Evolutionary conservation across 106 monocot species (phyloP).

Genomic region (Dendrobium catenatum): DNA sequence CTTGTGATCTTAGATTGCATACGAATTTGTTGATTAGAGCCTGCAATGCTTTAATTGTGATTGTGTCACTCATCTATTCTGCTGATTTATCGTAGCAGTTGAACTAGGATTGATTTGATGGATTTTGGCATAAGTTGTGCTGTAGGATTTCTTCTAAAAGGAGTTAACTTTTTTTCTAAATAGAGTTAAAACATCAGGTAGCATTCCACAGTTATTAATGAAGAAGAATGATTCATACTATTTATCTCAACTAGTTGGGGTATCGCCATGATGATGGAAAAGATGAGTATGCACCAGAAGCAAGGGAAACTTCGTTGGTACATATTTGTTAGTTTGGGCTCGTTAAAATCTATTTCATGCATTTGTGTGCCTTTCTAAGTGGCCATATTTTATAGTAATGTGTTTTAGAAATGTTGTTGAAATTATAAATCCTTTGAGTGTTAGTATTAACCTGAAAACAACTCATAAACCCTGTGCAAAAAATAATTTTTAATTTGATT

Average conservation of each 20-base stretch:
- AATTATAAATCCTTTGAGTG: neutral
- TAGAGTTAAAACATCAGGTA: neutral
- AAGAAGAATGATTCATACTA: neutral
- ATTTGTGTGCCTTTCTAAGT: neutral
- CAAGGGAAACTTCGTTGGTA: neutral
- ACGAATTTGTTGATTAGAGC: conserved; percentile 1
- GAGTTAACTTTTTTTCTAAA: neutral
- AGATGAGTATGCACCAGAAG: neutral
- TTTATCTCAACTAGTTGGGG: neutral
- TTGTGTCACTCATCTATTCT: neutral
- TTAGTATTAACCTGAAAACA: neutral
- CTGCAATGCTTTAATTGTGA: neutral
- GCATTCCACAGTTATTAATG: neutral
- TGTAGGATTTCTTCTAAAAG: neutral
- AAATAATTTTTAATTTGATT: no score
- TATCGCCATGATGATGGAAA: neutral
- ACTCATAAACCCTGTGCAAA: no score
- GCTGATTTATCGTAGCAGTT: neutral
- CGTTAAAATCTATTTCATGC: neutral
- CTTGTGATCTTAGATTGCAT: neutral
- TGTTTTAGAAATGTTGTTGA: neutral
- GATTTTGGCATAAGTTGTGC: neutral
- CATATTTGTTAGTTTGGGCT: neutral
- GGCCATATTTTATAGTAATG: neutral
- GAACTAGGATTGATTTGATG: neutral